These are phyloP conservation scores for Paxillus involutus DNA, from an alignment of 768 basidiomycete genomes.

Conservation along the genomic window DNA sequence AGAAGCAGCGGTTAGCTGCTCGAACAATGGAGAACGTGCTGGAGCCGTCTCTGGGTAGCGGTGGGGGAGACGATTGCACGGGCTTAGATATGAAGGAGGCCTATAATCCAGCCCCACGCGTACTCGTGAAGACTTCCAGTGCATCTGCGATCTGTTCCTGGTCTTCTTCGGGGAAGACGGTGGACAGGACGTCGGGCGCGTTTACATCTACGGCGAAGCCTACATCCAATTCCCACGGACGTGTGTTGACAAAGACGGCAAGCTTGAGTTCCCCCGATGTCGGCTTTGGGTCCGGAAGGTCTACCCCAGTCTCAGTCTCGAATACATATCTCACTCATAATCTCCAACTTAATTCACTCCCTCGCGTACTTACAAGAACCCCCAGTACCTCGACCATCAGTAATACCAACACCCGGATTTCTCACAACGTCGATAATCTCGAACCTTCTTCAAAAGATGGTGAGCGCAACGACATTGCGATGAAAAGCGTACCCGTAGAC, in stretches of 20 bases:
- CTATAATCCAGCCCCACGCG: neutral
- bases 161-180: neutral
- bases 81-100: neutral
- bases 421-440: neutral
- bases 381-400: neutral
- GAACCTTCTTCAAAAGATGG: neutral
- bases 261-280: slow-evolving; percentile 1
- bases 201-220: neutral
- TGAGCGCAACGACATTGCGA: slow-evolving; percentile 2
- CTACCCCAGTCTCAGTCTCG: slow-evolving; percentile 10
- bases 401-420: neutral
- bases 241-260: slow-evolving; percentile 3
- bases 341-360: slow-evolving; percentile 3
- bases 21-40: slow-evolving; percentile 11
- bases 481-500: slow-evolving; percentile 18
- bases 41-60: neutral
- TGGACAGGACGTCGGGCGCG: neutral
- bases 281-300: slow-evolving; percentile 11
- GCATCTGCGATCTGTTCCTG: slow-evolving; percentile 8
- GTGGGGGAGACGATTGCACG: neutral
- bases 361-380: neutral
- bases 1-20: slow-evolving; percentile 21
- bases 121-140: slow-evolving; percentile 18
- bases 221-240: slow-evolving; percentile 1
- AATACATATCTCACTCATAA: slow-evolving; percentile 9